phyloP scores from a whole-genome alignment of 2,329 filamentous ascomycete genomes.

The Stagonosporopsis vannaccii region DNA sequence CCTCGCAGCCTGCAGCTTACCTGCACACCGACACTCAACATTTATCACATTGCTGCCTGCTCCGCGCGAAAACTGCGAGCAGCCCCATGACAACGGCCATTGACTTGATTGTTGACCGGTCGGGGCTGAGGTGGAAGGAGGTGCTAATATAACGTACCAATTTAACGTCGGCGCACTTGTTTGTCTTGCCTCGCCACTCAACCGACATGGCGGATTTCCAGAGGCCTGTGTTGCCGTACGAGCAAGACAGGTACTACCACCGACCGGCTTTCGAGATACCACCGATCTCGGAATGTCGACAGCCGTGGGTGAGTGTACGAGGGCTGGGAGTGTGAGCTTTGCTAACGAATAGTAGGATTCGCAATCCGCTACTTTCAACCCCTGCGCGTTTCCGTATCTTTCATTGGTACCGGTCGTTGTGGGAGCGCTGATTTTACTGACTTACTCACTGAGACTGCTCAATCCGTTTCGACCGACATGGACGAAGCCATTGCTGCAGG shows the following conservation, averaged over 20 bases:
- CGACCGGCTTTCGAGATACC: slow-evolving; percentile 16
- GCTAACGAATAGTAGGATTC: slow-evolving; percentile 40
- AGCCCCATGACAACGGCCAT: slow-evolving; percentile 24
- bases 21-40: slow-evolving; percentile 15
- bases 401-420: slow-evolving; percentile 49
- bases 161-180: slow-evolving; percentile 15
- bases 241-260: neutral
- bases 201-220: slow-evolving; percentile 36
- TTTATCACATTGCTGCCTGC: slow-evolving; percentile 11
- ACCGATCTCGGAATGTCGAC: slow-evolving; percentile 34
- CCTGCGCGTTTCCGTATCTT: slow-evolving; percentile 52
- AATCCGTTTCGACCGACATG: slow-evolving; percentile 56
- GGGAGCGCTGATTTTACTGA: slow-evolving; percentile 48
- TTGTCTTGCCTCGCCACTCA: slow-evolving; percentile 8
- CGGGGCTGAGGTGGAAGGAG: slow-evolving; percentile 32
- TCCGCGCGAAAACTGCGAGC: neutral
- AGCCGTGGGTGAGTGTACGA: slow-evolving; percentile 35
- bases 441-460: slow-evolving; percentile 43
- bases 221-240: slow-evolving; percentile 27
- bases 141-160: slow-evolving; percentile 23
- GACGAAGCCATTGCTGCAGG: slow-evolving; percentile 59
- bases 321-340: neutral
- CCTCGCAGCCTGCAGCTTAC: slow-evolving; percentile 13
- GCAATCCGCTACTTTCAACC: slow-evolving; percentile 48
- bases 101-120: slow-evolving; percentile 21